phyloP scores from a whole-genome alignment of 2,329 filamentous ascomycete species.

The Fusarium liriodendri region DNA sequence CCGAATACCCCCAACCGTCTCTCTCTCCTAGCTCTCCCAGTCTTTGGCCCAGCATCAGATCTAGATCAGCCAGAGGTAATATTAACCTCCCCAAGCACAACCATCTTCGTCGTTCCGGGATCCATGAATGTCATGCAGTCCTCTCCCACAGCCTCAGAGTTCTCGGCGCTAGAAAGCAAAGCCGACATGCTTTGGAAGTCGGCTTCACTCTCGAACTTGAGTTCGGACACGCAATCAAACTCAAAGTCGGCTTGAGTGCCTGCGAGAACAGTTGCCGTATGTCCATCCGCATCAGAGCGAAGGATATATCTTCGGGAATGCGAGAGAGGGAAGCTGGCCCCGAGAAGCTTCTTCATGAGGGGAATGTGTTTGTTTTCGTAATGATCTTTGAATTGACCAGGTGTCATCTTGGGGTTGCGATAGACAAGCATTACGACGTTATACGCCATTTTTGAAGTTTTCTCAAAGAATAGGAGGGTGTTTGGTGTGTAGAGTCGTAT shows the following conservation, averaged over 20 bases:
- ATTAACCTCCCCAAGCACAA: neutral
- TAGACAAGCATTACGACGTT: neutral
- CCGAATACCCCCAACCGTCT: neutral
- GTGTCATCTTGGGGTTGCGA: neutral
- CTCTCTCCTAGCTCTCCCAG: too few species aligned
- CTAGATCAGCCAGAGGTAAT: neutral
- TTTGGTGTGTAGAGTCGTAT: neutral
- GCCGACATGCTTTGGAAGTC: neutral
- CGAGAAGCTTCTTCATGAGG: neutral
- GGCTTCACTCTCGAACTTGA: neutral
- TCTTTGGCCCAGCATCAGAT: neutral
- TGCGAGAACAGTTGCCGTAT: neutral
- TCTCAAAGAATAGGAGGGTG: neutral
- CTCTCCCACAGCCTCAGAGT: neutral
- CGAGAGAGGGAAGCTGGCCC: neutral
- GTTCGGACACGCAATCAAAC: neutral
- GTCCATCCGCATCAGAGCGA: neutral
- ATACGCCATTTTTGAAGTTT: neutral
- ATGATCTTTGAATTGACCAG: neutral
- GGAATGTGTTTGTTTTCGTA: slow-evolving; percentile 7
- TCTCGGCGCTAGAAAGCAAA: neutral
- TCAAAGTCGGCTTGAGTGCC: neutral
- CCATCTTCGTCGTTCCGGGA: neutral
- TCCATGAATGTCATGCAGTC: neutral
- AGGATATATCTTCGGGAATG: neutral